Percentiles rank a stretch among this genome's conserved stretches.
These are phyloP conservation scores for Diaporthe sp. DNA, from an alignment of 2,329 filamentous ascomycete species.

Conservation along the genomic window DNA sequence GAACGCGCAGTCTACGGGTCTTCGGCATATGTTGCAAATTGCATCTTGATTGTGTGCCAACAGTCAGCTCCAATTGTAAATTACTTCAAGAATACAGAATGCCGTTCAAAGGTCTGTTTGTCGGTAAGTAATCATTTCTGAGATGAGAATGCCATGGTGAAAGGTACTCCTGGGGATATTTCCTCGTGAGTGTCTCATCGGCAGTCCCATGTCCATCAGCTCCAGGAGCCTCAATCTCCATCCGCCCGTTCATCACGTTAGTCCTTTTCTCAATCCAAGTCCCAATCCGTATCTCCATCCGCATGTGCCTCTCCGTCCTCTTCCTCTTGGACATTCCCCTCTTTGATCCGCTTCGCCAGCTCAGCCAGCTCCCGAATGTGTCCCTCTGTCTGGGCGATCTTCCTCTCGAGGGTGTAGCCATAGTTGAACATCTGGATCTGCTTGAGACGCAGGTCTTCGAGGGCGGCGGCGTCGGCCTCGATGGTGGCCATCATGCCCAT, in stretches of 20 bases:
- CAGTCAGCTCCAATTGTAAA: background rate
- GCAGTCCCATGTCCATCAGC: background rate
- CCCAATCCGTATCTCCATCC: background rate
- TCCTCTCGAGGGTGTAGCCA: background rate
- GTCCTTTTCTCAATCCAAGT: background rate
- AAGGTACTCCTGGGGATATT: background rate
- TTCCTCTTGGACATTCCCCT: background rate
- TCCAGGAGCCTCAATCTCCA: background rate
- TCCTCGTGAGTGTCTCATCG: background rate
- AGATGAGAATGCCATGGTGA: background rate
- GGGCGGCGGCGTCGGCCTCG: background rate
- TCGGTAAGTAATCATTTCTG: background rate
- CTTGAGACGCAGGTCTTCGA: background rate
- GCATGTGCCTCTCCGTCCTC: background rate
- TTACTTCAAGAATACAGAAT: background rate
- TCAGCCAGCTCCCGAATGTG: conserved; percentile 8
- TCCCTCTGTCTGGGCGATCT: background rate
- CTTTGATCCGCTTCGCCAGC: conserved; percentile 10
- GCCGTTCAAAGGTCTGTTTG: background rate
- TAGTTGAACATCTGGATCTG: background rate
- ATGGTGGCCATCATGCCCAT: background rate
- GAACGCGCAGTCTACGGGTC: too few relatives aligned
- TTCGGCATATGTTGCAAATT: too few relatives aligned
- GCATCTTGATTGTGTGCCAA: background rate
- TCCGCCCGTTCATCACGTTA: too few relatives aligned